Evolutionary conservation across 345 rosid species (phyloP).

Genomic region (Euclidium syriacum): DNA sequence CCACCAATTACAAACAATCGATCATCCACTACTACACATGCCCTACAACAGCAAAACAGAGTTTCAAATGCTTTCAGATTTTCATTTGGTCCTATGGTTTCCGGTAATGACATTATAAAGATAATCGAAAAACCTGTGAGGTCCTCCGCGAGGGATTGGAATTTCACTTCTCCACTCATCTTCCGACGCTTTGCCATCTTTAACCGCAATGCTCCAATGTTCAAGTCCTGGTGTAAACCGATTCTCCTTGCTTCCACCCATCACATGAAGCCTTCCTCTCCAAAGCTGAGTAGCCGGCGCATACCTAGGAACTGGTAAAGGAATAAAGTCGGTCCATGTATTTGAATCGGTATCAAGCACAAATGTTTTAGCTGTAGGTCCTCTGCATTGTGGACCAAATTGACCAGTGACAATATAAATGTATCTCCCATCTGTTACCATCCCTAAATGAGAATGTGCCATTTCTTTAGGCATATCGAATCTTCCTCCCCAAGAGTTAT

Average conservation of each 20-base stretch:
- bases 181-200: constrained; percentile 79
- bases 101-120: background rate
- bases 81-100: background rate
- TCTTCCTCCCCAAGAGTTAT: constrained; percentile 83
- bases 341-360: constrained; percentile 82
- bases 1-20: constrained; percentile 77
- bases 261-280: constrained; percentile 98
- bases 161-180: constrained; percentile 86
- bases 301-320: constrained; percentile 90
- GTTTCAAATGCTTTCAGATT: background rate
- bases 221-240: constrained; percentile 79
- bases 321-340: constrained; percentile 60
- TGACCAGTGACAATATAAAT: constrained; percentile 84
- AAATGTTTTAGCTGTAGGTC: constrained; percentile 76
- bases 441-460: constrained; percentile 99
- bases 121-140: constrained; percentile 63
- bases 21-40: constrained; percentile 75
- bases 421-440: constrained; percentile 90
- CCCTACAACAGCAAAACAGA: constrained; percentile 36
- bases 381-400: constrained; percentile 94
- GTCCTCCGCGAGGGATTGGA: constrained; percentile 98
- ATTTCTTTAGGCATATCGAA: constrained; percentile 97
- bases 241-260: constrained; percentile 98
- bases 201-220: constrained; percentile 91
- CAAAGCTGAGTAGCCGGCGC: constrained; percentile 97